phyloP scores from a whole-genome alignment of 306 rosid genomes.

The Glycine soja region DNA sequence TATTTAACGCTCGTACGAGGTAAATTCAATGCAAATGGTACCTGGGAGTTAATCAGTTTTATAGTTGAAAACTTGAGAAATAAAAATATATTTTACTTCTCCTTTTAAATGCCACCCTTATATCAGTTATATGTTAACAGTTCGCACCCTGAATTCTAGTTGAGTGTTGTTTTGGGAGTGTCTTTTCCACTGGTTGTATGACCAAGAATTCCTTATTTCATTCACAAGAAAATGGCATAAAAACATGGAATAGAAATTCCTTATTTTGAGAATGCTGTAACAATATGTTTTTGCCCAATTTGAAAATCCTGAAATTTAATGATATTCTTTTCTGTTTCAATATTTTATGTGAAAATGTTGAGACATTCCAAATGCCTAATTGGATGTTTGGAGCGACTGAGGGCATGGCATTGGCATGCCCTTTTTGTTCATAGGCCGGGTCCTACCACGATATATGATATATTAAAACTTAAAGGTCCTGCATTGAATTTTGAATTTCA shows the following conservation, averaged over 20 bases:
- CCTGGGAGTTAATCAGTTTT: not conserved
- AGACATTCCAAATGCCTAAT: not conserved
- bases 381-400: not conserved
- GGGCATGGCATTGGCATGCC: not conserved
- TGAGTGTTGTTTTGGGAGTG: not conserved
- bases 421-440: not conserved
- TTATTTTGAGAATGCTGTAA: too few relatives aligned
- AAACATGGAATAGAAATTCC: too few relatives aligned
- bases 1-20: not conserved
- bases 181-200: not conserved
- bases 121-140: not conserved
- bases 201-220: not conserved
- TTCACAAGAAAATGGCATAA: not conserved
- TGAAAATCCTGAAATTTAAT: not conserved
- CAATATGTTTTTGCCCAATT: not conserved
- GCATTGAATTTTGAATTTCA: conserved; percentile 22
- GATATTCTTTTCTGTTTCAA: not conserved
- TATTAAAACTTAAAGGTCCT: not conserved
- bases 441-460: conserved; percentile 1
- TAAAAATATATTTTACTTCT: conserved; percentile 5
- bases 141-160: not conserved
- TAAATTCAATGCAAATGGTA: conserved; percentile 9
- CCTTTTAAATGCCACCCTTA: not conserved
- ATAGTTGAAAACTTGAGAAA: not conserved
- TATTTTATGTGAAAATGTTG: not conserved